Base-by-base conservation (phyloP, 2,329 filamentous ascomycete genomes). In the Teratosphaeria destructans region DNA sequence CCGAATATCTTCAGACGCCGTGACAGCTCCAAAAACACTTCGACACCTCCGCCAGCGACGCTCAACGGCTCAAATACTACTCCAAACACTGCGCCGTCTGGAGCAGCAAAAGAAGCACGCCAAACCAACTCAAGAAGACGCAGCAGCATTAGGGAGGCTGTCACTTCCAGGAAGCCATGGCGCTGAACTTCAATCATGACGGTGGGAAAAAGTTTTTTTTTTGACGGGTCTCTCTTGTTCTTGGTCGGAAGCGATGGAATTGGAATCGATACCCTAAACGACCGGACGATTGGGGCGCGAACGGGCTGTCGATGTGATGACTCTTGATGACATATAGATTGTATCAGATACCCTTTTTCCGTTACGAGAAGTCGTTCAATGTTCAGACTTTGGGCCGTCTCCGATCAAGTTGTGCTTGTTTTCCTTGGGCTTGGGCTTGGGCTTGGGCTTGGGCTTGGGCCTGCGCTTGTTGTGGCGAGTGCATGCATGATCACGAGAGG, bases 101-200 rank as follows among this genome's bases (percentile, higher is more conserved):
- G 10, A 54, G 32, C 7, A n/a, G 27, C 53, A 11, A 37, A 54
- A 37, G 53, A 54, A 11, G 19, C 26, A 10, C 27, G 53, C 19
- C 19, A 54, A 32, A 23, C 56, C 19, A 19, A 49, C 16, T 27
- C 57, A 7, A 53, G 58, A 35, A 52, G 63, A 1, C 53, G 60
- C 5, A 61, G 63, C 59, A 64, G 63, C 43, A 55, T 64, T 57
- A 61, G 58, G 54, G 63, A 64, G 27, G 61, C 61, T 58, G 60
- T 63, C 34, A 34, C 52, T 11, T 53, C 26, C 3, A 37, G 59
- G 53, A 55, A 49, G 43, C 59, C 61, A 27, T 63, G 61, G 61
- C 59, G 57, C n/a, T 59, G 35, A 58, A 23, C 19, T n/a, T n/a
- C 16, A 19, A 47, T 49, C 7, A 7, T 32, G 7, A 32, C 29